Conservation (phyloP, 257 asterid species). For the Solanum bulbocastanum region DNA sequence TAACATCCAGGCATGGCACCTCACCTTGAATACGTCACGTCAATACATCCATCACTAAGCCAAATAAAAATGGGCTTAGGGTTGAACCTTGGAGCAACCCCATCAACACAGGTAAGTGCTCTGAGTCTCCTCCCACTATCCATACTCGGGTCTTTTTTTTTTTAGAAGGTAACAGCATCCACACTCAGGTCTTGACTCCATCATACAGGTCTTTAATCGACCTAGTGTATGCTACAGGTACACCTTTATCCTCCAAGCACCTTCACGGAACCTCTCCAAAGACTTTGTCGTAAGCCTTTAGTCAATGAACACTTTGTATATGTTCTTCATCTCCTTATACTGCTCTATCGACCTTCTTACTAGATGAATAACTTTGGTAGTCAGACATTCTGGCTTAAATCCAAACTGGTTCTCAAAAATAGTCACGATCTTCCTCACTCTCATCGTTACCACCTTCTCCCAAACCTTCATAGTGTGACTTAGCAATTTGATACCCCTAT, state of each 20-base stretch:
- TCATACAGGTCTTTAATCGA: neutral
- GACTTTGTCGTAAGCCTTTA: neutral
- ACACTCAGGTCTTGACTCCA: neutral
- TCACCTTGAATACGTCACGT: neutral
- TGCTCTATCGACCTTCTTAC: neutral
- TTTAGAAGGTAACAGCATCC: too few species aligned
- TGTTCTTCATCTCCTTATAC: neutral
- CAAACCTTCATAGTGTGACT: neutral
- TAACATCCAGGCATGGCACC: neutral
- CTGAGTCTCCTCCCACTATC: neutral
- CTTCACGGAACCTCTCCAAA: neutral
- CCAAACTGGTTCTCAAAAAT: neutral
- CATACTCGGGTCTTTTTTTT: neutral
- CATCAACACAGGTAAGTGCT: neutral
- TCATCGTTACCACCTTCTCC: neutral
- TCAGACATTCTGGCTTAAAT: neutral
- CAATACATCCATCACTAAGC: neutral
- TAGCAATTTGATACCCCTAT: neutral
- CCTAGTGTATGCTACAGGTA: neutral
- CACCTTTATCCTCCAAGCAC: neutral
- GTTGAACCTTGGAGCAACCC: neutral
- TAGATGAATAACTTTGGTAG: neutral
- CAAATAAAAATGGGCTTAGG: neutral
- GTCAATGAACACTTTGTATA: neutral
- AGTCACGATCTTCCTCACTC: neutral